Evolutionary conservation across 208 protist genomes (phyloP), one percentile per base, ranked within the genome.

Genomic region (Crithidia thermophila): DNA sequence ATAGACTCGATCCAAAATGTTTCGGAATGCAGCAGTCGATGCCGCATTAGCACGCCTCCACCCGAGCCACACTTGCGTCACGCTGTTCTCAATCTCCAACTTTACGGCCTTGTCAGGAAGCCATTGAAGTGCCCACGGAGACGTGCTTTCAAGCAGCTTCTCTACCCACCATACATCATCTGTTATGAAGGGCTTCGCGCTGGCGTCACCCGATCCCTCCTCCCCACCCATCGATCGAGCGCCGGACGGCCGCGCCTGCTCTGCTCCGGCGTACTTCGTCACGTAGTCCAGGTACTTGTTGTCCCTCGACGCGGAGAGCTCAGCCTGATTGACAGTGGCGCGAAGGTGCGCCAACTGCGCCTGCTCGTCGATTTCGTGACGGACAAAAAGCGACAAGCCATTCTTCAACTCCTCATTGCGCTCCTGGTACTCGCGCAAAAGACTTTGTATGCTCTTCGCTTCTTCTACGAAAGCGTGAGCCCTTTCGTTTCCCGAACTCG

Each of bases 281-380:
- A 42, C 16, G 46, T 62, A 74, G 40, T 74, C 50, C 16, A 74
- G 9, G 40, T 67, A 74, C 14, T 46, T 31, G 27, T 47, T 42
- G 51, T 74, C 34, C 42, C 20, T 53, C 25, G 67, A 30, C 0
- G 39, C 36, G 0, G 30, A 5, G n/a, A 74, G 40, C 30, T 74
- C 67, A 4, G 50, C 46, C 31, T 67, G 47, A 14, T 61, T 37
- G 11, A 67, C 67, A n/a, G 21, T 25, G 18, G 58, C 67, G 16
- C 67, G 49, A 40, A 74, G 31, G 23, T 66, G 67, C 21, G 55
- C 40, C 8, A 74, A 63, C 28, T 55, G 16, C 16, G 39, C 51
- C 30, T 74, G 59, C 47, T 74, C 67, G 28, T 74, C 51, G 21
- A 74, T 55, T 6, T 74, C 67, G 7, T 51, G 67, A 21, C 47